Evolutionary conservation across 2,329 filamentous ascomycete genomes (phyloP), one percentile per base, ranked within the genome.

Genomic region (Daldinia sp.): DNA sequence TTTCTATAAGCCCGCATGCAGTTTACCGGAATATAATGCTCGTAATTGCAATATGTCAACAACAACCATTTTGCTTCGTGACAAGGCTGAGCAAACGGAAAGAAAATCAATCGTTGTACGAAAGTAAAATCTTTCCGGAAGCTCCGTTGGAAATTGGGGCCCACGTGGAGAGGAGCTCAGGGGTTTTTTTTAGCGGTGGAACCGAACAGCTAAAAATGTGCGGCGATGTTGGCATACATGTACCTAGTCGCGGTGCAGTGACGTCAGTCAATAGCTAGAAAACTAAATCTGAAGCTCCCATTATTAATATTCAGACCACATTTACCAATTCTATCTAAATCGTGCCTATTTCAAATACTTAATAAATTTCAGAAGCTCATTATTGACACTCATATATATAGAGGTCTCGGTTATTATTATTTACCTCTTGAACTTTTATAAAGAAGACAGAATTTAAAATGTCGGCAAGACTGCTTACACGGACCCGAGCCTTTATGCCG

Each of bases 391-490:
- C 20, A 6, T 37, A 37, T 9, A 35, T 35, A 41, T 55, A 39
- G 20, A 20, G 6, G 2, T 20, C 28, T 26, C 23, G 18, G 10
- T 10, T 28, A 18, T 28, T 10, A 15, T 10, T 33, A 41, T 20
- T 41, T 42, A 56, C 37, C 35, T 30, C 53, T 18, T 9, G 23
- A 6, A 15, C 13, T 10, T 20, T 7, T 20, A 37, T 4, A 53
- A 4, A 23, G 30, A 23, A 54, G 6, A 37, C 6, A 54, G 3
- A 20, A 23, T 46, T 51, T 18, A 44, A 48, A 13, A 76, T 75
- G 74, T 72, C 72, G 18, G 50, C 73, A 59, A 72, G 72, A 67
- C 35, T 75, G 46, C 56, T 74, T 62, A 62, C 48, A 46, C 70
- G 59, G 65, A 63, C 55, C 41, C 70, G 59, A 65, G 61, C 55